A percentile compares a stretch with the other conserved stretches of the same genome.
Conservation (phyloP, 1,284 basidiomycete species). For the Puccinia sorghi region DNA sequence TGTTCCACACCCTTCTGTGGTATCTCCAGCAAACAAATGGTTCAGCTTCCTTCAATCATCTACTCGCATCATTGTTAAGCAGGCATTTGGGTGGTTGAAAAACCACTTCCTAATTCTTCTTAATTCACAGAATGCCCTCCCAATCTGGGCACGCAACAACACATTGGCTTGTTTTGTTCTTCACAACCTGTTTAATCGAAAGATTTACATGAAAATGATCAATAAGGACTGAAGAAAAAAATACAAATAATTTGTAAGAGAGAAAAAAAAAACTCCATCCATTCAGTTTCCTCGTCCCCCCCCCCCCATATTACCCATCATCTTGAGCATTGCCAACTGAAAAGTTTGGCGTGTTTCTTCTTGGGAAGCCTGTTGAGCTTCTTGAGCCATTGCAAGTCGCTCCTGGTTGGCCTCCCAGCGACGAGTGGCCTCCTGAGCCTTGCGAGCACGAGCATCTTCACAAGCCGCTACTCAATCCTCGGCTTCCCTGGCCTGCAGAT, state of each 20-base stretch:
- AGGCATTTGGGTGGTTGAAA: neutral
- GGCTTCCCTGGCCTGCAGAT: neutral
- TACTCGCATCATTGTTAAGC: neutral
- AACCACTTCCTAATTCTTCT: neutral
- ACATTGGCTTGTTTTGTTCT: neutral
- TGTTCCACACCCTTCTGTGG: neutral
- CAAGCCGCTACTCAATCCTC: neutral
- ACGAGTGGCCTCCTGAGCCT: neutral
- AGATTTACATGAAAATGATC: too few relatives aligned
- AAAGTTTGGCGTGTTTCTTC: too few relatives aligned
- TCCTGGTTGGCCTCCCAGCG: neutral
- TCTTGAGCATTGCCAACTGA: too few relatives aligned
- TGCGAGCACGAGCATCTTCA: neutral
- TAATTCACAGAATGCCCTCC: neutral
- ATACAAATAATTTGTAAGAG: too few relatives aligned
- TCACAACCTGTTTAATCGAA: neutral
- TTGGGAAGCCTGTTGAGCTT: neutral
- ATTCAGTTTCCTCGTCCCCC: too few relatives aligned
- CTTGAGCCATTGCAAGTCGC: neutral
- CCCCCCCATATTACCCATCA: too few relatives aligned
- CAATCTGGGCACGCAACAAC: neutral
- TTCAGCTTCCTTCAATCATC: neutral
- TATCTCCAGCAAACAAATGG: neutral
- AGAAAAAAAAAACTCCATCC: too few relatives aligned
- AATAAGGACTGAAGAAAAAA: too few relatives aligned